A percentile compares a stretch with the other conserved stretches of the same genome.
phyloP scores from a whole-genome alignment of 2,329 filamentous ascomycete genomes.

The Diaporthe amygdali region DNA sequence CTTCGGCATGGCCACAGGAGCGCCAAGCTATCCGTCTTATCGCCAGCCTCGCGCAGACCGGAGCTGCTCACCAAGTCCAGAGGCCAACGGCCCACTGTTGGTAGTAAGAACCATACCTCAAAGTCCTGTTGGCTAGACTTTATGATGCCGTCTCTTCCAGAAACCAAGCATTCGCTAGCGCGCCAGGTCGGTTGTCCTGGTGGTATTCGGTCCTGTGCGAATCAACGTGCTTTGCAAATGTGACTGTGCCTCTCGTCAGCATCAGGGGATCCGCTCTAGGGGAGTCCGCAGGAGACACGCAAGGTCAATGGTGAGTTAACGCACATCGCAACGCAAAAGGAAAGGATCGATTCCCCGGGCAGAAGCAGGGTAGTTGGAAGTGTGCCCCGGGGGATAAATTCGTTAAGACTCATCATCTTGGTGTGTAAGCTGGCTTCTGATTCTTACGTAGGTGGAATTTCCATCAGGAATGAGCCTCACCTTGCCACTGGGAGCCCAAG shows the following conservation, averaged over 20 bases:
- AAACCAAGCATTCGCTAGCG: background rate
- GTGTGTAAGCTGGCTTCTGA: background rate
- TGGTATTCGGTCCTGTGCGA: background rate
- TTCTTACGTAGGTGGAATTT: background rate
- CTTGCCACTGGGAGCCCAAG: background rate
- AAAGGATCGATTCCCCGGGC: background rate
- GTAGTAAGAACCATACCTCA: background rate
- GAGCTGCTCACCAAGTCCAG: background rate
- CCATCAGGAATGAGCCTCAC: background rate
- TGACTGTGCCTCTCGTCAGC: background rate
- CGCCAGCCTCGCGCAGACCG: background rate
- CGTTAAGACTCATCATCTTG: background rate
- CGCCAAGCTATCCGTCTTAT: background rate
- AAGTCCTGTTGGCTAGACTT: background rate
- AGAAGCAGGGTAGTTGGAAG: background rate
- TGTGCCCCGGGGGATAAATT: background rate
- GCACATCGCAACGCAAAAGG: background rate
- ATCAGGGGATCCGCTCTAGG: background rate
- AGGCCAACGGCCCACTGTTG: background rate
- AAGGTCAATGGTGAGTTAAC: background rate
- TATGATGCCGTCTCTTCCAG: background rate
- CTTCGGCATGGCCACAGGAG: background rate
- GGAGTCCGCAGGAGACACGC: background rate
- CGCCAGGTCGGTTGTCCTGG: background rate
- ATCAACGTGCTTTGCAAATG: background rate